These are phyloP conservation scores for Gynandropsis gynandra DNA, from an alignment of 345 rosid genomes.

Conservation along the genomic window DNA sequence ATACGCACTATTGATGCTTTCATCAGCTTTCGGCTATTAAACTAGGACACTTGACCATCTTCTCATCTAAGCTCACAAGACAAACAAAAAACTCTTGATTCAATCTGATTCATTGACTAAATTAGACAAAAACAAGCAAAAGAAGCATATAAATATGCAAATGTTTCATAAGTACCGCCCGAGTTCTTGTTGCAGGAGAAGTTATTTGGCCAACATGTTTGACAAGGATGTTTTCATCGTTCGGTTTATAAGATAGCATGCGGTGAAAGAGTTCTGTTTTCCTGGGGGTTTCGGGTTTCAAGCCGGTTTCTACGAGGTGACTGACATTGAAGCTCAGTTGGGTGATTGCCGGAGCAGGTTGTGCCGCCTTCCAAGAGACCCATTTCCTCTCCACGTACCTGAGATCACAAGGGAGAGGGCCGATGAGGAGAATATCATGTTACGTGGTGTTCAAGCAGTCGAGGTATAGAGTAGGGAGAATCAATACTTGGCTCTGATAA, in stretches of 20 bases:
- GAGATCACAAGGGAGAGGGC: conserved; percentile 5
- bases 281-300: conserved; percentile 24
- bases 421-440: conserved; percentile 1
- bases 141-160: neutral
- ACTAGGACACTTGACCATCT: no score
- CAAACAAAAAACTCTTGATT: neutral
- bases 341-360: conserved; percentile 24
- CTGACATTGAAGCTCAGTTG: conserved; percentile 20
- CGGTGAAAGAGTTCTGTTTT: no score
- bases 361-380: conserved; percentile 36
- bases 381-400: conserved; percentile 82
- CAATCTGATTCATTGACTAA: neutral
- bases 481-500: conserved; percentile 79
- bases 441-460: neutral
- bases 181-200: conserved; percentile 35
- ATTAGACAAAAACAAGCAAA: neutral
- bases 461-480: conserved; percentile 9
- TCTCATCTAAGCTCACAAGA: no score
- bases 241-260: conserved; percentile 53
- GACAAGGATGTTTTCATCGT: conserved; percentile 52
- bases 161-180: conserved; percentile 33
- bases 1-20: neutral
- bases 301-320: conserved; percentile 24
- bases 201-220: conserved; percentile 30
- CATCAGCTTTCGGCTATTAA: neutral